These are phyloP conservation scores for Aphanocladium album DNA, from an alignment of 2,329 filamentous ascomycete genomes.

Conservation along the genomic window DNA sequence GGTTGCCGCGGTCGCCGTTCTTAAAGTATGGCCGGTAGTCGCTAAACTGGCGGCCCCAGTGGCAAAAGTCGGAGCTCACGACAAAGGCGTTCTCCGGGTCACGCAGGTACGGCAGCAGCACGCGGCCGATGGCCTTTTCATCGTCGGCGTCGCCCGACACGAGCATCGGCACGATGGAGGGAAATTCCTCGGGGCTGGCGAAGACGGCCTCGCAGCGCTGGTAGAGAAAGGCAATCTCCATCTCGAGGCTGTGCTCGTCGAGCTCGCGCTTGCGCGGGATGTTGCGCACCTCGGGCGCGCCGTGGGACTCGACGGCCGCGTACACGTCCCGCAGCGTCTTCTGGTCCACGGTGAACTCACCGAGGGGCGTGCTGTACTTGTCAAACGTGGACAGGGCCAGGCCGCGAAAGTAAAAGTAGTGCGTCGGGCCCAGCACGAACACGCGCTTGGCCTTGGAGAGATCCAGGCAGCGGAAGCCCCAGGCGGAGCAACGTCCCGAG, in stretches of 20 bases:
- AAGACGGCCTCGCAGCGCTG: conserved; percentile 59
- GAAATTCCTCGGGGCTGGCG: conserved; percentile 50
- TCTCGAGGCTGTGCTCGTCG: conserved; percentile 88
- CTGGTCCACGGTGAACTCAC: conserved; percentile 61
- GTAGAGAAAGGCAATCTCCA: conserved; percentile 93
- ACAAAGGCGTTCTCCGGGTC: conserved; percentile 78
- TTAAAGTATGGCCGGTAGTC: conserved; percentile 71
- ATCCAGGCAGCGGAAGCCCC: conserved; percentile 88
- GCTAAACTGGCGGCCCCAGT: conserved; percentile 79
- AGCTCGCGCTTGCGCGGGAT: conserved; percentile 68
- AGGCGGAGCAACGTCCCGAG: conserved; percentile 87
- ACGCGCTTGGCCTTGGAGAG: conserved; percentile 77
- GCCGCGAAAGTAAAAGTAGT: conserved; percentile 74
- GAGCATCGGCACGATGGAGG: conserved; percentile 77
- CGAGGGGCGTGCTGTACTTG: conserved; percentile 69
- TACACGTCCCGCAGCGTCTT: conserved; percentile 47
- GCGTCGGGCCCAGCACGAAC: conserved; percentile 89
- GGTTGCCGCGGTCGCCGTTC: conserved; percentile 33
- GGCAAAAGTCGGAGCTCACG: conserved; percentile 92
- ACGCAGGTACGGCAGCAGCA: conserved; percentile 73
- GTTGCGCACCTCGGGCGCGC: conserved; percentile 41
- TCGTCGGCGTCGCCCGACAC: conserved; percentile 64
- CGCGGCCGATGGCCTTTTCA: conserved; percentile 62
- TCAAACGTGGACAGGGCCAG: conserved; percentile 71
- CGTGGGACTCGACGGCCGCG: conserved; percentile 17